Conservation (phyloP, 768 basidiomycete species). For the Solioccasus polychromus region DNA sequence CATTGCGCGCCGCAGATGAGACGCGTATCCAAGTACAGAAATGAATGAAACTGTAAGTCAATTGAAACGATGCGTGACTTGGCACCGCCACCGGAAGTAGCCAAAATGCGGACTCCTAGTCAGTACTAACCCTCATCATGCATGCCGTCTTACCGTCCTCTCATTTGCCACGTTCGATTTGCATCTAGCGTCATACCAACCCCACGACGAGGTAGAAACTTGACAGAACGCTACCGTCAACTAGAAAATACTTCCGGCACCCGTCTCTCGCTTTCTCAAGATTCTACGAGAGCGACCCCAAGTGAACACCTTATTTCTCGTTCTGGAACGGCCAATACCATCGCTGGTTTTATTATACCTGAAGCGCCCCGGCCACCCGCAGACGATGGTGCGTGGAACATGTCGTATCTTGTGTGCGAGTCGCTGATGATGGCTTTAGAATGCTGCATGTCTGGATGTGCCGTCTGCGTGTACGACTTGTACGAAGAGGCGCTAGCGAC, state of each 20-base stretch:
- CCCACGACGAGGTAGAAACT: constrained; percentile 51
- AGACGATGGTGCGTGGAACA: constrained; percentile 53
- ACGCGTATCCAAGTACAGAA: too few relatives aligned
- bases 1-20: too few relatives aligned
- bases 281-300: constrained; percentile 2
- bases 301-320: too few relatives aligned
- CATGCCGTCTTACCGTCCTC: constrained; percentile 14
- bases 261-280: constrained; percentile 29
- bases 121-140: too few relatives aligned
- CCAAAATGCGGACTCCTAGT: too few relatives aligned
- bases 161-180: constrained; percentile 2
- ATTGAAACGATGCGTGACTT: too few relatives aligned
- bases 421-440: constrained; percentile 41
- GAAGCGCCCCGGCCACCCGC: constrained; percentile 58
- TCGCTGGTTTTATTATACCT: constrained; percentile 46
- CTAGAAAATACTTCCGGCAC: constrained; percentile 52
- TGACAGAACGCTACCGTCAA: constrained; percentile 52
- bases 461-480: constrained; percentile 86
- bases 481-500: constrained; percentile 70
- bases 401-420: neutral
- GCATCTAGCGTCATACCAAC: neutral
- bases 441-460: constrained; percentile 95
- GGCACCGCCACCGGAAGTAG: too few relatives aligned
- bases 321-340: constrained; percentile 9
- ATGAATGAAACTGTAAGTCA: too few relatives aligned